Evolutionary conservation across 176 grass and related monocot genomes (phyloP), one percentile per base, ranked within the genome.

Genomic region (Dendrocalamus sinicus): DNA sequence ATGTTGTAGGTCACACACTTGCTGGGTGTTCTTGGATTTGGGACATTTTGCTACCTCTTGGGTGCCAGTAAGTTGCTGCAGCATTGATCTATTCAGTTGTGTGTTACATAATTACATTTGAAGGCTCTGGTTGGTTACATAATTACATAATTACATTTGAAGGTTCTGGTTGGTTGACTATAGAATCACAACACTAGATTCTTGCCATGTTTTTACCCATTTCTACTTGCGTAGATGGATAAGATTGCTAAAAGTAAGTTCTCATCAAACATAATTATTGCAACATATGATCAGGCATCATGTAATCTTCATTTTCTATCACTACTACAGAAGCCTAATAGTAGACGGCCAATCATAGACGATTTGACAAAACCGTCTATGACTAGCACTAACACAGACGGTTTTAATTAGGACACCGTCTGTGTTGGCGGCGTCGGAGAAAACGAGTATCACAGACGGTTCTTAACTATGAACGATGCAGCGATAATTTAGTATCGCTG

Each of bases 11-110:
- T 98, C 83, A 98, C 95, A 57, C 88, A 98, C 89, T 75, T 98
- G 89, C 74, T 98, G 70, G 91, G 93, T 73, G 95, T 98, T 78
- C 91, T 92, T 88, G 89, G 91, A 85, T 98, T 98, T 89, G 95
- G 93, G 82, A 91, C 93, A 72, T 30, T 95, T 98, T 88, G 93
- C 90, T 98, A 92, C 83, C 82, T 95, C 67, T 22, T 98, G 89
- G 95, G 95, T 81, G 93, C 95, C 64, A 91, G 93, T 93, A 30
- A 30, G 28, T 69, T 76, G 74, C 55, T 47, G 70, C 72, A 73
- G 8, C 2, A 32, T 32, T 32, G 32, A 32, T 32, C 28, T 32
- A 32, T 32, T 32, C 2, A 32, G 32, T 32, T 32, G 32, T 32
- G 32, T 32, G 32, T 32, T 32, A 32, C 32, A 32, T 32, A 32